A percentile compares a stretch with the other conserved stretches of the same genome.
phyloP scores from a whole-genome alignment of 1,284 basidiomycete genomes.

The Ceraceosorus bombacis region DNA sequence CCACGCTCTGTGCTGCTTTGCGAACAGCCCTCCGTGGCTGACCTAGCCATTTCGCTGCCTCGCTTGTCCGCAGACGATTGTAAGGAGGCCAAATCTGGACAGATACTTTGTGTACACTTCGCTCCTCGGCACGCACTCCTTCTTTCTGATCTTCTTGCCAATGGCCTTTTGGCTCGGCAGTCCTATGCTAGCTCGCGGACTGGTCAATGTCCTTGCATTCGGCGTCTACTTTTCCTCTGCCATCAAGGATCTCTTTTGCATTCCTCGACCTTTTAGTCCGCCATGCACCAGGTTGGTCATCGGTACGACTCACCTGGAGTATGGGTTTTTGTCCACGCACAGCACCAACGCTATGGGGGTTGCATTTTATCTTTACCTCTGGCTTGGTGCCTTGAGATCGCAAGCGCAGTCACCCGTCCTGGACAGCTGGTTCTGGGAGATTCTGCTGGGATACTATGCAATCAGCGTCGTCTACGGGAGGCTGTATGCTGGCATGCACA shows the following conservation, averaged over 20 bases:
- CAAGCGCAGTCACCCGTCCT: neutral
- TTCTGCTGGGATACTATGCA: constrained; percentile 38
- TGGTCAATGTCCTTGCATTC: constrained; percentile 61
- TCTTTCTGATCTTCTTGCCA: constrained; percentile 85
- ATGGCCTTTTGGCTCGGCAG: constrained; percentile 80
- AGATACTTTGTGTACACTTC: constrained; percentile 84
- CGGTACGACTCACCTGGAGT: constrained; percentile 50
- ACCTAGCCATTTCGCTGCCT: neutral
- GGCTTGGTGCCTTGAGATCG: constrained; percentile 14
- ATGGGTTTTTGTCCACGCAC: constrained; percentile 80
- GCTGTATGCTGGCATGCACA: constrained; percentile 59
- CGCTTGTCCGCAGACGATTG: constrained; percentile 7
- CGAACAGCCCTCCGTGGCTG: no score
- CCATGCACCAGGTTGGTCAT: constrained; percentile 69
- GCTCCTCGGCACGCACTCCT: constrained; percentile 72
- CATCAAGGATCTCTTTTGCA: constrained; percentile 79
- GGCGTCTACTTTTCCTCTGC: constrained; percentile 79
- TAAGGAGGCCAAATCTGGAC: constrained; percentile 60
- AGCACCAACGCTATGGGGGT: constrained; percentile 84
- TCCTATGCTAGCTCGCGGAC: constrained; percentile 51
- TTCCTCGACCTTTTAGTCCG: constrained; percentile 81
- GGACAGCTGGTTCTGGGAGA: constrained; percentile 28
- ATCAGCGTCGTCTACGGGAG: constrained; percentile 78
- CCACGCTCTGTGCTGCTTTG: constrained; percentile 2
- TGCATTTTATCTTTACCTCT: constrained; percentile 52